phyloP scores from a whole-genome alignment of 139 green algal species.

The Chlorella sp. region DNA sequence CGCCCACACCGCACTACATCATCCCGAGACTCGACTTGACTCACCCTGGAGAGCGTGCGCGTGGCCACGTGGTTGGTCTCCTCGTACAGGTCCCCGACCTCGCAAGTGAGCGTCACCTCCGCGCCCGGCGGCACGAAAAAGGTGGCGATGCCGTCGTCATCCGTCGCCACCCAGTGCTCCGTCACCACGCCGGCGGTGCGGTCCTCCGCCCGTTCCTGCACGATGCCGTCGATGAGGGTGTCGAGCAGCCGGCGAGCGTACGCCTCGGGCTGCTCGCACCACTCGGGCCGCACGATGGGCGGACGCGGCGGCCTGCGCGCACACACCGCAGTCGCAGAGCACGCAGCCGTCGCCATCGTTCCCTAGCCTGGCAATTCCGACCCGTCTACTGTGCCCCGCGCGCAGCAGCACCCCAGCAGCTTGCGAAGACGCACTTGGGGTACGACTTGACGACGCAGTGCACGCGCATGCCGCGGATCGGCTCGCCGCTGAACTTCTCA shows the following conservation, averaged over 20 bases:
- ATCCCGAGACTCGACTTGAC: too few species aligned
- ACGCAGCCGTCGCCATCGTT: too few species aligned
- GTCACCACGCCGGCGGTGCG: background rate
- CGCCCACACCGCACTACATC: background rate
- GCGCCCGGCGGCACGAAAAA: constrained; percentile 2
- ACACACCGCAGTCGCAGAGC: too few species aligned
- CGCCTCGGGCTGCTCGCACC: constrained; percentile 22
- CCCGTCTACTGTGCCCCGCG: too few species aligned
- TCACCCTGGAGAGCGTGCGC: constrained; percentile 8
- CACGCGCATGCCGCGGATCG: constrained; percentile 2
- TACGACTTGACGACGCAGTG: constrained; percentile 7
- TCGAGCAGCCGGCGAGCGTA: constrained; percentile 32
- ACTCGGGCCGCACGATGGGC: constrained; percentile 39
- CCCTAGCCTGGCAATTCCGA: too few species aligned
- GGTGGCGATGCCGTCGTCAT: constrained; percentile 19
- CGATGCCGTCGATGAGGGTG: constrained; percentile 39
- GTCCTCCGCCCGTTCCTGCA: background rate
- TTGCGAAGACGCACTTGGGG: constrained; percentile 7
- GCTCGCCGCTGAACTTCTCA: constrained; percentile 14
- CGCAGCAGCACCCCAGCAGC: too few species aligned
- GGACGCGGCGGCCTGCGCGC: constrained; percentile 19
- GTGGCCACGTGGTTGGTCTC: background rate
- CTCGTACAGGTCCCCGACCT: constrained; percentile 8
- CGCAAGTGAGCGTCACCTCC: background rate
- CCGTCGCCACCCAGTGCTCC: constrained; percentile 6